phyloP scores from a whole-genome alignment of 1,139 yeast genomes.

The Lodderomyces pseudojiufengensis region DNA sequence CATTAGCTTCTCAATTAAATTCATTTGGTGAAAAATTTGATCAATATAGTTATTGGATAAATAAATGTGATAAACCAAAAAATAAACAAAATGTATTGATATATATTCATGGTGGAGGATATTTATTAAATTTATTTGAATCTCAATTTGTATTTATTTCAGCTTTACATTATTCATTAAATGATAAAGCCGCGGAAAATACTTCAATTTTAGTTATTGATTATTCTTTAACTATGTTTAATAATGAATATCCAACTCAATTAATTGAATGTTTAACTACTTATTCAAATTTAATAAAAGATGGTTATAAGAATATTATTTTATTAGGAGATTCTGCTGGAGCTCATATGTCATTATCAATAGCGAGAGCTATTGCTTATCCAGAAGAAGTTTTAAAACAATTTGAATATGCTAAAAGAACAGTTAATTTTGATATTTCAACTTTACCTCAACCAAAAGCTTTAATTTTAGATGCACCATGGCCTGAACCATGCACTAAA shows the following conservation, averaged over 20 bases:
- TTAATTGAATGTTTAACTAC: constrained; percentile 30
- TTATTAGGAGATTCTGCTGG: constrained; percentile 50
- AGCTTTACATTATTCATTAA: constrained; percentile 23
- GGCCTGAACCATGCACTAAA: constrained; percentile 26
- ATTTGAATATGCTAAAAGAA: constrained; percentile 10
- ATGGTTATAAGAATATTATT: constrained; percentile 30
- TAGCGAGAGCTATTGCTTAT: constrained; percentile 32
- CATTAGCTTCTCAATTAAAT: constrained; percentile 12
- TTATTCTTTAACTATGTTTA: constrained; percentile 31
- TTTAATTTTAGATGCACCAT: constrained; percentile 38
- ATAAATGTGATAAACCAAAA: constrained; percentile 8
- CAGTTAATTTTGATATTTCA: constrained; percentile 5
- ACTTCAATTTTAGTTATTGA: constrained; percentile 34
- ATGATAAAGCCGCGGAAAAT: constrained; percentile 16
- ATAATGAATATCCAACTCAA: constrained; percentile 35
- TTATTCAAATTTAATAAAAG: constrained; percentile 23
- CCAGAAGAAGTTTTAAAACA: constrained; percentile 26
- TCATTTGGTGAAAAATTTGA: constrained; percentile 27
- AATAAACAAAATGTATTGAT: constrained; percentile 13
- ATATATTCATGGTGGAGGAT: constrained; percentile 46
- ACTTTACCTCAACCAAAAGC: constrained; percentile 28
- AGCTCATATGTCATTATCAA: constrained; percentile 33
- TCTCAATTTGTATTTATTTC: constrained; percentile 24
- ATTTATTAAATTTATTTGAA: constrained; percentile 26
- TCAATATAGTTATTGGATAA: constrained; percentile 25